phyloP scores from a whole-genome alignment of 768 basidiomycete species.

The Leccinum broughii region DNA sequence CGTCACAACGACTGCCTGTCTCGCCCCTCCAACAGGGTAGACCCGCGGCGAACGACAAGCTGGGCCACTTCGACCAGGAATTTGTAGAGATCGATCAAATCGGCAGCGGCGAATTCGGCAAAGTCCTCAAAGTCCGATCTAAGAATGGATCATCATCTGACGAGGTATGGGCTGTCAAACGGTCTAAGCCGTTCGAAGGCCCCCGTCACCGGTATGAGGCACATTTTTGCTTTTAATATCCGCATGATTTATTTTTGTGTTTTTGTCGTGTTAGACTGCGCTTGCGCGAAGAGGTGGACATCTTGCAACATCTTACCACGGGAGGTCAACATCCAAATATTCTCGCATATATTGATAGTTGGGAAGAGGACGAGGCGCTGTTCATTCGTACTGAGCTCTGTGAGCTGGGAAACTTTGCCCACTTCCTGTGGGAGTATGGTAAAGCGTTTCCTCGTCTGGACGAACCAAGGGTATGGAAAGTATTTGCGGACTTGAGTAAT shows the following conservation, averaged over 20 bases:
- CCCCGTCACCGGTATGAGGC: conserved; percentile 78
- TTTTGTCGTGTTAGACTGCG: conserved; percentile 55
- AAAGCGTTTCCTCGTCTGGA: conserved; percentile 80
- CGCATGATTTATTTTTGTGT: conserved; percentile 21
- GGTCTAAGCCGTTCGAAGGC: conserved; percentile 91
- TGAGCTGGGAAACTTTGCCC: conserved; percentile 86
- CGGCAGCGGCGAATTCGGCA: conserved; percentile 92
- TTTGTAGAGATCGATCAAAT: conserved; percentile 80
- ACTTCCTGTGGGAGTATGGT: conserved; percentile 91
- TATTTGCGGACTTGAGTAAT: conserved; percentile 84
- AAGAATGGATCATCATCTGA: conserved; percentile 50
- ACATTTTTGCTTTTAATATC: conserved; percentile 11
- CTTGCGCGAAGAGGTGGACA: conserved; percentile 91
- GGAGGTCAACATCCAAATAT: conserved; percentile 69
- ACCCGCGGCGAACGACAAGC: conserved; percentile 47
- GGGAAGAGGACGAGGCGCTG: conserved; percentile 88
- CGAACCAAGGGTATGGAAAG: conserved; percentile 95
- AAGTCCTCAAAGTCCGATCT: conserved; percentile 79
- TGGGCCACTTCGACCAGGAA: conserved; percentile 74
- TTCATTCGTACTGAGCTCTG: conserved; percentile 96
- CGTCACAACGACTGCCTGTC: conserved; percentile 25
- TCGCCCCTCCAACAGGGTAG: conserved; percentile 25
- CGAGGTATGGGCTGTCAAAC: conserved; percentile 84
- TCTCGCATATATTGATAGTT: conserved; percentile 87
- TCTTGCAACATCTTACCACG: conserved; percentile 71